Percentiles rank a stretch among this genome's conserved stretches.
Conservation (phyloP, 306 rosid species). For the Lathyrus tuberosus region DNA sequence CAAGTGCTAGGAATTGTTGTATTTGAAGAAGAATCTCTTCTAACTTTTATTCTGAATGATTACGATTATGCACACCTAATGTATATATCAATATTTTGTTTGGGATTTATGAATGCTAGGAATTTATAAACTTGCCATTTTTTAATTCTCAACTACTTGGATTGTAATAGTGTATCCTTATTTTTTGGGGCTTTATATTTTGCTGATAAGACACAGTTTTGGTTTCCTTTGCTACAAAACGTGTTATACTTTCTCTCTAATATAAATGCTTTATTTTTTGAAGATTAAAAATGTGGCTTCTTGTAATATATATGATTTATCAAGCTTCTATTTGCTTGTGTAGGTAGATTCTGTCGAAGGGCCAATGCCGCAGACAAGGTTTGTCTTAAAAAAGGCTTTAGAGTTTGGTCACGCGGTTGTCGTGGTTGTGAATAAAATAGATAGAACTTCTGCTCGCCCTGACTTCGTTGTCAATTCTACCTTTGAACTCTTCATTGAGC, state of each 20-base stretch:
- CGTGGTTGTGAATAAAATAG: slow-evolving; percentile 98
- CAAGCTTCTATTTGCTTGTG: slow-evolving; percentile 41
- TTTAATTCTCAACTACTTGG: slow-evolving; percentile 13
- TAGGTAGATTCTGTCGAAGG: slow-evolving; percentile 99
- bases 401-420: slow-evolving; percentile 97
- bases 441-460: slow-evolving; percentile 93
- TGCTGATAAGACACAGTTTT: slow-evolving; percentile 15
- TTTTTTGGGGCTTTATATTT: not conserved
- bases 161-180: slow-evolving; percentile 11
- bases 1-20: slow-evolving; percentile 2
- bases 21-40: slow-evolving; percentile 13
- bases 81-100: slow-evolving; percentile 13
- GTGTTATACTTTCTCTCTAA: slow-evolving; percentile 15
- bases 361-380: slow-evolving; percentile 99
- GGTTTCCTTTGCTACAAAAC: slow-evolving; percentile 15
- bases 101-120: slow-evolving; percentile 6
- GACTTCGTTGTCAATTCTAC: slow-evolving; percentile 93
- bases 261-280: slow-evolving; percentile 5
- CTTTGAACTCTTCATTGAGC: slow-evolving; percentile 93
- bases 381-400: slow-evolving; percentile 96
- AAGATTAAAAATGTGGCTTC: slow-evolving; percentile 20
- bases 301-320: slow-evolving; percentile 24
- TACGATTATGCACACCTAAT: slow-evolving; percentile 14
- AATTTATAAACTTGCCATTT: slow-evolving; percentile 1
- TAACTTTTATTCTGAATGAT: slow-evolving; percentile 14